These are phyloP conservation scores for Singerocomus inundabilis DNA, from an alignment of 1,284 basidiomycete genomes.

Conservation along the genomic window DNA sequence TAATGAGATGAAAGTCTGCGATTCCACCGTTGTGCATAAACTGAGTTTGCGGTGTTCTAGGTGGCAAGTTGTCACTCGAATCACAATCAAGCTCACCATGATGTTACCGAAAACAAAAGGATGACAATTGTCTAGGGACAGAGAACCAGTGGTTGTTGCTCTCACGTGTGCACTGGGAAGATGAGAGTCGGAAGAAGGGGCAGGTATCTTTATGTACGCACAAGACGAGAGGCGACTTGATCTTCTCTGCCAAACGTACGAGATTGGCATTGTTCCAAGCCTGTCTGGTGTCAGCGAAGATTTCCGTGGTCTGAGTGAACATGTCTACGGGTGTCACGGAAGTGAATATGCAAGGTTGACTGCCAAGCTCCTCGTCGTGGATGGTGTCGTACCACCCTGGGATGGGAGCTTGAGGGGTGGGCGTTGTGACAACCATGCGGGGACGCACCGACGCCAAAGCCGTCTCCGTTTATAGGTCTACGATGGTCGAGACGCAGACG, in stretches of 20 bases:
- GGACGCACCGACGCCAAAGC: constrained; percentile 90
- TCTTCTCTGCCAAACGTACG: constrained; percentile 88
- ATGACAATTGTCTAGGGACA: constrained; percentile 94
- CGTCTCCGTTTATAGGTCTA: constrained; percentile 92
- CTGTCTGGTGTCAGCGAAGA: constrained; percentile 39
- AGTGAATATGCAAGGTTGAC: constrained; percentile 93
- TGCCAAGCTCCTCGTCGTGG: constrained; percentile 77
- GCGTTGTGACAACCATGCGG: not conserved
- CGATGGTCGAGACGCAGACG: constrained; percentile 78
- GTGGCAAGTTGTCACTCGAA: not conserved
- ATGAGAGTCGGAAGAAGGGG: constrained; percentile 1
- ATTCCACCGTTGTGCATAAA: constrained; percentile 97
- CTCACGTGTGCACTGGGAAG: constrained; percentile 78
- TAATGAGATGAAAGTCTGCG: constrained; percentile 77
- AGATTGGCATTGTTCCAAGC: constrained; percentile 96
- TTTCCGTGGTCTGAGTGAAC: not conserved
- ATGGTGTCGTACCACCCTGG: constrained; percentile 83
- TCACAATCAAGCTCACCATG: constrained; percentile 59
- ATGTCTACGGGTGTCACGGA: constrained; percentile 80
- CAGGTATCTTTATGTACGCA: constrained; percentile 38
- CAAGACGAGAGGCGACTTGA: constrained; percentile 92
- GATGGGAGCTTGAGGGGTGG: not conserved
- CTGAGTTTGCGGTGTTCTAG: constrained; percentile 37
- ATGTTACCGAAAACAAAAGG: constrained; percentile 86
- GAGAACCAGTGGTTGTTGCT: constrained; percentile 80